These are phyloP conservation scores for Lipomyces yarrowii DNA, from an alignment of 1,139 yeast genomes.

Conservation along the genomic window DNA sequence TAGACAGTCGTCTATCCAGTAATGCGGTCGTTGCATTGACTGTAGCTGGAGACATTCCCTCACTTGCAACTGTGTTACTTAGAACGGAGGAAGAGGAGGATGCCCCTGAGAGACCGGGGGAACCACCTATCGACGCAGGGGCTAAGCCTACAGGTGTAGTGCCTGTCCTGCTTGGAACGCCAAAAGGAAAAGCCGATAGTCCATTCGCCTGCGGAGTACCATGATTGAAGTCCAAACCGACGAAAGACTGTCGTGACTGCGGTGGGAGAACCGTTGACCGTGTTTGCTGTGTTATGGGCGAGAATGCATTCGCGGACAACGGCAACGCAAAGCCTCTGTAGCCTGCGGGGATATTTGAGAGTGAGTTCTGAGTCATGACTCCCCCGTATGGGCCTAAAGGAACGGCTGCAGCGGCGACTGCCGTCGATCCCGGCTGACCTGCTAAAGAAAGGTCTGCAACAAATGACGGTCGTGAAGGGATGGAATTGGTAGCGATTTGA, in stretches of 20 bases:
- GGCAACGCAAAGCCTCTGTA: constrained; percentile 22
- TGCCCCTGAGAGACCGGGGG: not conserved
- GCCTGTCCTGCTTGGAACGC: constrained; percentile 5
- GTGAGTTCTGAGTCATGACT: not conserved
- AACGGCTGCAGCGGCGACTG: not conserved
- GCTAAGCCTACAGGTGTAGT: not conserved
- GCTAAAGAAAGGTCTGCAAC: constrained; percentile 1
- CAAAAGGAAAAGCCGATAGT: not conserved
- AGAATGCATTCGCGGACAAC: constrained; percentile 12
- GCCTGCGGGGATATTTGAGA: not conserved
- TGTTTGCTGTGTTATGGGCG: constrained; percentile 5
- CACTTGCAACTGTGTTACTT: not conserved
- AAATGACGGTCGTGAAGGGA: not conserved
- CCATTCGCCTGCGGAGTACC: not conserved
- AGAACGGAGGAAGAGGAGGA: not conserved
- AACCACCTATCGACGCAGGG: not conserved
- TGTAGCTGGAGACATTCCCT: not conserved
- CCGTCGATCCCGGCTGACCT: constrained; percentile 4
- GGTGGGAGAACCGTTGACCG: constrained; percentile 11
- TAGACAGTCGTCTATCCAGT: constrained; percentile 4
- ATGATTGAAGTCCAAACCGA: constrained; percentile 9
- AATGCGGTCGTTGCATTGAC: not conserved
- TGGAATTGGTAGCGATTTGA: not conserved
- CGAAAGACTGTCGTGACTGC: constrained; percentile 9
- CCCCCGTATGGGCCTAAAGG: constrained; percentile 5